Evolutionary conservation across 257 asterid species (phyloP).

Genomic region (Leonotis leonurus): DNA sequence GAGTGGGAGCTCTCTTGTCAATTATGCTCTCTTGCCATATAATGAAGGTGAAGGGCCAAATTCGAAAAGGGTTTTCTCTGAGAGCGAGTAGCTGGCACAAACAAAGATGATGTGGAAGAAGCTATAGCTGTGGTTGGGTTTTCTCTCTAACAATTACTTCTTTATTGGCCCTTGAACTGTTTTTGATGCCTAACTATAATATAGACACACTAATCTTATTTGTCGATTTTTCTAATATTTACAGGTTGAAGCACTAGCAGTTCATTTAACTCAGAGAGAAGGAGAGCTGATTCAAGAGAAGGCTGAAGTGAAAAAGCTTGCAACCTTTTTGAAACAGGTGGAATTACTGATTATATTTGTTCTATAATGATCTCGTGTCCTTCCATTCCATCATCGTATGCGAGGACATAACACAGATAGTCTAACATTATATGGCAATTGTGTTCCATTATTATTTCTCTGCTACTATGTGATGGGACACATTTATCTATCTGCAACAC

Average conservation of each 20-base stretch:
- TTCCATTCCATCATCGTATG: not conserved
- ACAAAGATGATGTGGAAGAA: constrained; percentile 85
- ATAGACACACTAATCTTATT: not conserved
- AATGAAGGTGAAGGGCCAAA: too few relatives aligned
- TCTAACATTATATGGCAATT: not conserved
- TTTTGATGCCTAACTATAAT: not conserved
- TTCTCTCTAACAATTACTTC: not conserved
- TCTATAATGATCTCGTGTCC: not conserved
- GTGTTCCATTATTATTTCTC: not conserved
- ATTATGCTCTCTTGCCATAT: too few relatives aligned
- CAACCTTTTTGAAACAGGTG: constrained; percentile 85
- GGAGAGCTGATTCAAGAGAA: constrained; percentile 91
- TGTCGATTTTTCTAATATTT: not conserved
- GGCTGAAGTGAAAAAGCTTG: constrained; percentile 88
- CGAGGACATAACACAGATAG: not conserved
- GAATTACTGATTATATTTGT: not conserved
- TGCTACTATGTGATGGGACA: not conserved
- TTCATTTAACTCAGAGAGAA: constrained; percentile 81
- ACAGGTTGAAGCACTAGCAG: constrained; percentile 89
- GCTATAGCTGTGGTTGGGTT: constrained; percentile 83
- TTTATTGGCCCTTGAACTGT: not conserved
- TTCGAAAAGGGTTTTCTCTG: too few relatives aligned
- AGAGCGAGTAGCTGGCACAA: constrained; percentile 81
- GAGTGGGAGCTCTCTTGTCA: too few relatives aligned
- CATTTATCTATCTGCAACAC: not conserved